Evolutionary conservation across 768 basidiomycete species (phyloP), one percentile per base, ranked within the genome.

Genomic region (Collybia sordida): DNA sequence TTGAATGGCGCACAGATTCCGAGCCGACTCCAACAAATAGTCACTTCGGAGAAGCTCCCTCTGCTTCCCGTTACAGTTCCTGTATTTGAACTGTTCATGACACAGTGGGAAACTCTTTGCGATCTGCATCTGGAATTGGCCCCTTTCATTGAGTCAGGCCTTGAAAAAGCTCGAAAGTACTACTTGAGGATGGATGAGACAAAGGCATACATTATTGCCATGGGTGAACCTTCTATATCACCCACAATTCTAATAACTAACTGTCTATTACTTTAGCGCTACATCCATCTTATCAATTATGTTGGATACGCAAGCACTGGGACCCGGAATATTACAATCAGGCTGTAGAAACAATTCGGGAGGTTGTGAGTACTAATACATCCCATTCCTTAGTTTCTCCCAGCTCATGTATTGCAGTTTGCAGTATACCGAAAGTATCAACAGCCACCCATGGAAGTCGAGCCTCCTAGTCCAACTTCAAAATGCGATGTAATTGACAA

Each of bases 211-310:
- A 19, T 55, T 28, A 36, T 55, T 6, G 42, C 53, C 8, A 54
- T 54, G 53, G 51, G 56, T 58, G n/a, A 27, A 50, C 51, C 4
- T 24, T 27, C 22, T 22, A n/a, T n/a, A n/a, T n/a, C n/a, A n/a
- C n/a, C n/a, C n/a, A n/a, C n/a, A n/a, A n/a, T n/a, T n/a, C n/a
- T n/a, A n/a, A n/a, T n/a, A n/a, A n/a, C n/a, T n/a, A n/a, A n/a
- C n/a, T 14, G 6, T 31, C 27, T 25, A 17, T 31, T 40, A n/a
- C n/a, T n/a, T n/a, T n/a, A 58, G 59, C 59, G 46, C 45, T 61
- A 7, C 53, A 61, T 45, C 57, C 58, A 4, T 25, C 21, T 22
- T 46, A 56, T n/a, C 51, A 49, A 2, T 9, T 59, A 36, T 27
- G 36, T 0, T 61, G 59, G 59, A 50, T 61, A n/a, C n/a, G n/a